Base-by-base conservation (phyloP, 1,139 yeast species). In the Diutina siamensis region DNA sequence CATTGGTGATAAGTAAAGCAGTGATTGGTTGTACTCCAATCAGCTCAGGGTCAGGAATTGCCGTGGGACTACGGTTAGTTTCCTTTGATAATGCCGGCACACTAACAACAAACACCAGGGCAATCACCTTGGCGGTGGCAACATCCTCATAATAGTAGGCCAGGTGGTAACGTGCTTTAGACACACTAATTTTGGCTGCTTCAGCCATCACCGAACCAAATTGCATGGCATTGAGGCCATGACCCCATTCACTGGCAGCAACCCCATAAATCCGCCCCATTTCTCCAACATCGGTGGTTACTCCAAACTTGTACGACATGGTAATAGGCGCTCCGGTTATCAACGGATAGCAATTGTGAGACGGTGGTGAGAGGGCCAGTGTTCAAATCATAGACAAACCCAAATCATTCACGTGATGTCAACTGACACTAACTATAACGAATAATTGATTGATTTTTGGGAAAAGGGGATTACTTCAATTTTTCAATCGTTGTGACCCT, bases 21-120 rank as follows among this genome's bases (percentile, higher is more conserved):
- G 62, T 63, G 9, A 58, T 60, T 46, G 56, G 55, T 19, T 58
- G 56, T 2, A 68, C 66, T 1, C 73, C 73, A 51, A 67, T 57
- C 44, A 56, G 50, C 1, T 54, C 46, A 1, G 70, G 65, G 46
- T 66, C 68, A 0, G 73, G 72, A 10, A 58, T 50, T 0, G 65
- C 51, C 15, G 60, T 61, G 32, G 52, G 52, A n/a, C 61, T 53
- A 35, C 57, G 55, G 45, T 61, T 64, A 1, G 59, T 60, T n/a
- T 61, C 67, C 48, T 65, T 66, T 44, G 49, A 65, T 41, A 63
- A 58, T 0, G 67, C 72, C 33, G 57, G 55, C 12, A 51, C 48
- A 40, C 57, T 57, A 21, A 54, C 56, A 3, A 68, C 64, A 3
- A 58, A 51, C 5, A 60, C 53, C 25, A 59, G 50, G 19, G 69